phyloP scores from a whole-genome alignment of 2,329 filamentous ascomycete genomes.

The Pleoardoris graminearum region DNA sequence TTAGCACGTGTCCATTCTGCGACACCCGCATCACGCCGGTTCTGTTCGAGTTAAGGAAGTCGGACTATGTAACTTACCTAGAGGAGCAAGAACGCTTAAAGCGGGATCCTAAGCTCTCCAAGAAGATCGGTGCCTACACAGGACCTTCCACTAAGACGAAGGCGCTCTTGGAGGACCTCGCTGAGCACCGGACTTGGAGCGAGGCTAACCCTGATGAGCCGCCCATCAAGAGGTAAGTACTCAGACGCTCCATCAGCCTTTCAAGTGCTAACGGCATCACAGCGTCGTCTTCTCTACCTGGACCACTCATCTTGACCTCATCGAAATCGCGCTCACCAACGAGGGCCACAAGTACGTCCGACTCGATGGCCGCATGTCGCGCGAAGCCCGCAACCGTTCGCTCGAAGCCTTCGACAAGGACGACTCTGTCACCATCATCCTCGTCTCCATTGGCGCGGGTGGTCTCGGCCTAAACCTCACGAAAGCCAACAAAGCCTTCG shows the following conservation, averaged over 20 bases:
- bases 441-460: constrained; percentile 90
- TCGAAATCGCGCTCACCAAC: constrained; percentile 75
- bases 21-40: constrained; percentile 63
- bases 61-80: constrained; percentile 54
- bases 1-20: constrained; percentile 70
- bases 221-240: constrained; percentile 70
- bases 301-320: constrained; percentile 92
- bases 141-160: constrained; percentile 92
- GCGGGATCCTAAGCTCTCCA: constrained; percentile 59
- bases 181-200: constrained; percentile 66
- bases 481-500: constrained; percentile 81
- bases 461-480: constrained; percentile 92
- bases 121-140: constrained; percentile 68
- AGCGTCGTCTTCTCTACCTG: constrained; percentile 93
- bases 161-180: constrained; percentile 75
- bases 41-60: constrained; percentile 70
- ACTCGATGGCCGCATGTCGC: constrained; percentile 89
- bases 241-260: not conserved
- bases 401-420: constrained; percentile 80
- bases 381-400: constrained; percentile 71
- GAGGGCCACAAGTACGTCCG: constrained; percentile 70
- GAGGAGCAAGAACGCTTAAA: constrained; percentile 61
- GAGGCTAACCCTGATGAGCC: constrained; percentile 64
- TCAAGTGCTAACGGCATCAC: constrained; percentile 14
- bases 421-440: constrained; percentile 71